These are phyloP conservation scores for Xylariomycetidae sp. DNA, from an alignment of 2,329 filamentous ascomycete species.

Conservation along the genomic window DNA sequence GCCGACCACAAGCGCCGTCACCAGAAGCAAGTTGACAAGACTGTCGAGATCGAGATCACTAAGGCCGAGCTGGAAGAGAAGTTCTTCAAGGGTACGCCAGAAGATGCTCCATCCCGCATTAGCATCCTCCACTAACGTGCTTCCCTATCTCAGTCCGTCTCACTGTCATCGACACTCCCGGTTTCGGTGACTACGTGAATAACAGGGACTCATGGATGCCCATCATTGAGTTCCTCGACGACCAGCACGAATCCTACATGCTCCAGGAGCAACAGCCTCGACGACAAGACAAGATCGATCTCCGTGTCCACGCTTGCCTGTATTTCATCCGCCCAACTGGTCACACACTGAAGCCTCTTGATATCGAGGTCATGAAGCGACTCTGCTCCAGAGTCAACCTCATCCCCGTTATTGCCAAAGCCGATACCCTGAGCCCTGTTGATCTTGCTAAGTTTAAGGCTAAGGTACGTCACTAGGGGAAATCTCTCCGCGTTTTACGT, in stretches of 20 bases:
- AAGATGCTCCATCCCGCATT: too few species aligned
- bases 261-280: slow-evolving; percentile 99
- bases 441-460: slow-evolving; percentile 94
- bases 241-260: slow-evolving; percentile 99
- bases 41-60: slow-evolving; percentile 99
- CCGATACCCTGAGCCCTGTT: slow-evolving; percentile 89
- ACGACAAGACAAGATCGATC: slow-evolving; percentile 97
- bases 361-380: slow-evolving; percentile 99
- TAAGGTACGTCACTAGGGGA: slow-evolving; percentile 60
- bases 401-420: slow-evolving; percentile 98
- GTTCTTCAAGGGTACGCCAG: slow-evolving; percentile 89
- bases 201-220: slow-evolving; percentile 99
- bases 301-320: slow-evolving; percentile 95
- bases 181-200: slow-evolving; percentile 99
- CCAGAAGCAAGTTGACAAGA: slow-evolving; percentile 99
- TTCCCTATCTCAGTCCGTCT: slow-evolving; percentile 67
- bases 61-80: slow-evolving; percentile 99
- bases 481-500: neutral
- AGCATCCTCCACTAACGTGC: slow-evolving; percentile 9
- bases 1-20: slow-evolving; percentile 99
- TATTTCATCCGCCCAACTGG: slow-evolving; percentile 99
- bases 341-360: slow-evolving; percentile 95
- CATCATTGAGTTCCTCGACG: slow-evolving; percentile 99
- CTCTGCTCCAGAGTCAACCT: slow-evolving; percentile 96
- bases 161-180: slow-evolving; percentile 97